Base-by-base conservation (phyloP, 768 basidiomycete species). In the Tylopilus sp. region DNA sequence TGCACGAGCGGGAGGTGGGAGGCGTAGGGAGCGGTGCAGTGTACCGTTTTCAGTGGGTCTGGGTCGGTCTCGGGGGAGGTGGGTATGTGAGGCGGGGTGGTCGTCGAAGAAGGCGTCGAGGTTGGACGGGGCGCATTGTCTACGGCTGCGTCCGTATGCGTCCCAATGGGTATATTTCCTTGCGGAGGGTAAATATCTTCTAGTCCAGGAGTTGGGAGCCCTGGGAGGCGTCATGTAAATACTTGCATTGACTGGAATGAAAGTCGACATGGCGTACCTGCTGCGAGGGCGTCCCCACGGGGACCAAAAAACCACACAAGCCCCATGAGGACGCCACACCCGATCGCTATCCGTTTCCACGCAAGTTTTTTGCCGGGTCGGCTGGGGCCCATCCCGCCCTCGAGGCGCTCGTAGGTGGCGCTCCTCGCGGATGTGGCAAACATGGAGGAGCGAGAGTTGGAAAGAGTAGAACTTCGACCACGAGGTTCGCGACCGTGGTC, bases 241-340 rank as follows among this genome's bases (percentile, higher is more conserved):
- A 22, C 3, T 17, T 30, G 21, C 11, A 45, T 24, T 17, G 0
- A 22, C 3, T 19, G 13, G 13, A 9, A 14, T 29, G 0, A 21
- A 36, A 34, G 6, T 3, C 16, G 22, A 44, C 58, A 28, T 12
- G 43, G 37, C 63, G 26, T 33, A 70, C 68, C 58, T 13, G 58
- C 45, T 44, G 55, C 46, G 49, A 63, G 40, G 30, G 46, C 49
- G 41, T 54, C 56, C 7, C 50, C 48, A 44, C 62, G 67, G 8
- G 87, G 86, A 9, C 82, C 81, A 66, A 88, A 81, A 50, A 89
- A 71, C 77, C 82, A 91, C 25, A 90, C 79, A 40, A 87, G 63
- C 10, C 72, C 76, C 53, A 89, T 72, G 41, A 88, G 65, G 1
- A 81, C 66, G 2, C 67, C 76, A 47, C 82, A 84, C 4, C 75